Evolutionary conservation across 768 basidiomycete species (phyloP).

Genomic region (Pleurotus giganteus): DNA sequence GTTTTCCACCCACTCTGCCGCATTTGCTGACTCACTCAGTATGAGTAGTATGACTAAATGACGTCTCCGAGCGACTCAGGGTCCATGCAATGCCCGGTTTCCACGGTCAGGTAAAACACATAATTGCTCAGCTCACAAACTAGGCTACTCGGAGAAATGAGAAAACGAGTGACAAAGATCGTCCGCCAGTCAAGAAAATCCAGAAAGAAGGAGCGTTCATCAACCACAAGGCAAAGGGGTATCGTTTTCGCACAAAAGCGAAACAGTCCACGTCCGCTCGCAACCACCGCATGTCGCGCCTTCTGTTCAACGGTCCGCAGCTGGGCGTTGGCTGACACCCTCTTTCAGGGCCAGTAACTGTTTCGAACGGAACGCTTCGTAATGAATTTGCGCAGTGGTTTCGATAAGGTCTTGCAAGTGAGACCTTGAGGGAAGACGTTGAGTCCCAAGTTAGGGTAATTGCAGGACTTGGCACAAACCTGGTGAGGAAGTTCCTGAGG

Average conservation of each 20-base stretch:
- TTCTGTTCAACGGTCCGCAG: slow-evolving; percentile 22
- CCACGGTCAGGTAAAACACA: slow-evolving; percentile 11
- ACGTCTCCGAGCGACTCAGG: slow-evolving; percentile 4
- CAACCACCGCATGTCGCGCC: background rate
- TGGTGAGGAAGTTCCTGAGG: slow-evolving; percentile 93
- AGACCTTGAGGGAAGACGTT: slow-evolving; percentile 50
- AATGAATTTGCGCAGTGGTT: slow-evolving; percentile 98
- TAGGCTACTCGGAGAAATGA: slow-evolving; percentile 18
- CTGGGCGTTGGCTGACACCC: slow-evolving; percentile 74
- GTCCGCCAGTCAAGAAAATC: slow-evolving; percentile 17
- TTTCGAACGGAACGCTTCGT: slow-evolving; percentile 99
- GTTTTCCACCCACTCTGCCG: background rate
- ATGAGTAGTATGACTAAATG: slow-evolving; percentile 6
- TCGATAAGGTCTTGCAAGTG: slow-evolving; percentile 99
- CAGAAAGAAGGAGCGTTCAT: slow-evolving; percentile 20
- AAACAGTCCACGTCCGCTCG: background rate
- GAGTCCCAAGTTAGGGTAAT: background rate
- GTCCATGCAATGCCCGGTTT: background rate
- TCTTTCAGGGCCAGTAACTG: slow-evolving; percentile 97
- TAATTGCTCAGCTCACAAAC: slow-evolving; percentile 16
- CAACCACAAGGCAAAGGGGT: slow-evolving; percentile 5
- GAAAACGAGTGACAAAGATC: slow-evolving; percentile 17
- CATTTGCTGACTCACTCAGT: slow-evolving; percentile 6
- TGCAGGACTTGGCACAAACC: slow-evolving; percentile 42
- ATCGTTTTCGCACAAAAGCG: slow-evolving; percentile 2